These are phyloP conservation scores for Ilyonectria destructans DNA, from an alignment of 2,329 filamentous ascomycete species.

Conservation along the genomic window DNA sequence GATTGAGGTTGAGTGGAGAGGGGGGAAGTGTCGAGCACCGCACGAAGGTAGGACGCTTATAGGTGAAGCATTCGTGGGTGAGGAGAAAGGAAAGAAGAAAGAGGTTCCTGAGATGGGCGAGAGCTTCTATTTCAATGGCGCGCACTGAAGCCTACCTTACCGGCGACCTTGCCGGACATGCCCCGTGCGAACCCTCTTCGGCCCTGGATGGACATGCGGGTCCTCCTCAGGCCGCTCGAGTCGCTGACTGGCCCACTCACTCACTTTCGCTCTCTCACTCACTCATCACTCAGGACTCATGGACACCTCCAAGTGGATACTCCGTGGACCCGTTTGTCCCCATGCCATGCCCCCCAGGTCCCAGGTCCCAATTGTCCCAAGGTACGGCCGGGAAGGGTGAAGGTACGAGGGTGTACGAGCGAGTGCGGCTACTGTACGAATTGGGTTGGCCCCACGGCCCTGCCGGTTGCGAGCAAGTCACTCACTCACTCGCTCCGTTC, in stretches of 20 bases:
- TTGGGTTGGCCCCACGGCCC: constrained; percentile 46
- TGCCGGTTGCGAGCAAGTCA: constrained; percentile 40
- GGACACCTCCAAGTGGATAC: constrained; percentile 28
- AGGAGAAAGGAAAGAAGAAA: constrained; percentile 57
- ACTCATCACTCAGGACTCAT: constrained; percentile 19
- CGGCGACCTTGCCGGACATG: constrained; percentile 48
- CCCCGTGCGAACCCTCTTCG: constrained; percentile 49
- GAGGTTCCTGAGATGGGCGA: constrained; percentile 52
- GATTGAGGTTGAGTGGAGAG: constrained; percentile 48
- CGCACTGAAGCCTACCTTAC: constrained; percentile 42
- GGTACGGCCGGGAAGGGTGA: constrained; percentile 45
- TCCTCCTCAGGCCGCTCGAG: constrained; percentile 9
- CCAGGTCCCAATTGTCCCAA: constrained; percentile 31
- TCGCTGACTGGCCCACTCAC: constrained; percentile 35
- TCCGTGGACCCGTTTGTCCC: constrained; percentile 34
- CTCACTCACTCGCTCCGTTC: constrained; percentile 30
- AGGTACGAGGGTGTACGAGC: constrained; percentile 47
- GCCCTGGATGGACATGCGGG: constrained; percentile 44
- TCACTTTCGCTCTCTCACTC: constrained; percentile 34
- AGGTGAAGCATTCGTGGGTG: constrained; percentile 68
- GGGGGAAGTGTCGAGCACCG: constrained; percentile 60
- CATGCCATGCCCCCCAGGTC: constrained; percentile 29
- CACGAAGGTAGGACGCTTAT: constrained; percentile 66
- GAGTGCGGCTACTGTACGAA: constrained; percentile 48
- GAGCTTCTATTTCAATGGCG: constrained; percentile 59